phyloP scores from a whole-genome alignment of 345 rosid genomes.

The Eucalyptus erythrocorys region DNA sequence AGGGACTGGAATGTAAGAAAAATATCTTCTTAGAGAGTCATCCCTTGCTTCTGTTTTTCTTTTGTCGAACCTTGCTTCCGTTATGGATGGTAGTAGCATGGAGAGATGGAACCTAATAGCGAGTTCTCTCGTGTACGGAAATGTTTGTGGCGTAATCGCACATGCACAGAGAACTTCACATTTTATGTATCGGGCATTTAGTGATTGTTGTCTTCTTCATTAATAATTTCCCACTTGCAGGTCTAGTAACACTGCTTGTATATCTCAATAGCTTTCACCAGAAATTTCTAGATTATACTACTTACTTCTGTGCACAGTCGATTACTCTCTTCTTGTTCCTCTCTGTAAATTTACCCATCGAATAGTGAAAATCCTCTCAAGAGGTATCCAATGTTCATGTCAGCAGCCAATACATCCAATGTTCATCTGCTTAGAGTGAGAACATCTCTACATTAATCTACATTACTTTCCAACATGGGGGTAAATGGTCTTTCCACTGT shows the following conservation, averaged over 20 bases:
- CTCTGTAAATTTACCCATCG: neutral
- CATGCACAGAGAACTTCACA: neutral
- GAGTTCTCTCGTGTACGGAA: rapidly evolving
- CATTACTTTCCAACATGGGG: no score
- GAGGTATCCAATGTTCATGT: neutral
- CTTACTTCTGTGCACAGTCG: no score
- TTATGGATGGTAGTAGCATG: neutral
- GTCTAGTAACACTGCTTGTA: no score
- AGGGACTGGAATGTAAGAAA: neutral
- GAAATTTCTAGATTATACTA: no score
- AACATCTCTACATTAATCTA: no score
- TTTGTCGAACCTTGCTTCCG: neutral
- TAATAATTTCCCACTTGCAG: no score
- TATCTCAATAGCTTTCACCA: no score
- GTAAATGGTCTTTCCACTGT: no score
- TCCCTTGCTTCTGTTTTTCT: neutral
- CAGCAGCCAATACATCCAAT: neutral
- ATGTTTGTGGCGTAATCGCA: neutral
- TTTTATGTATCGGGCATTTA: neutral
- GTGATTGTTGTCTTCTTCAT: neutral
- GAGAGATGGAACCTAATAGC: neutral
- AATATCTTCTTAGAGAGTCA: neutral
- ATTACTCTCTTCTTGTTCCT: neutral
- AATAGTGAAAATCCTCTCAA: no score
- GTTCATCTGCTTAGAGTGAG: neutral